phyloP scores from a whole-genome alignment of 768 basidiomycete species.

The Hypholoma fasciculare region DNA sequence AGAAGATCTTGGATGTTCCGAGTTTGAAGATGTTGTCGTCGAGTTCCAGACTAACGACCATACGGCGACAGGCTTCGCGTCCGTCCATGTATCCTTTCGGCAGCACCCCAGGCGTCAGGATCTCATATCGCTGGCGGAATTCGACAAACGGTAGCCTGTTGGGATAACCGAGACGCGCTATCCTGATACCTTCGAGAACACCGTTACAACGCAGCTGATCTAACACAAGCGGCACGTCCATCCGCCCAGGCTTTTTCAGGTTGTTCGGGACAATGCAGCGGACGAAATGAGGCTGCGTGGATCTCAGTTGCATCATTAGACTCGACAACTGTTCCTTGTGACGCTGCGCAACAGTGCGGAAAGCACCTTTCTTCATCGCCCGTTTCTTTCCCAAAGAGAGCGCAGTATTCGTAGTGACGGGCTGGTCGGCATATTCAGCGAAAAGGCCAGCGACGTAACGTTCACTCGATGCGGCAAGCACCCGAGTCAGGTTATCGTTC shows the following conservation, averaged over 20 bases:
- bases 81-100: constrained; percentile 98
- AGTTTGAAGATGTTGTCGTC: constrained; percentile 85
- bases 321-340: constrained; percentile 95
- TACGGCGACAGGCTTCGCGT: constrained; percentile 87
- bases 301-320: constrained; percentile 87
- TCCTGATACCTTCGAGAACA: constrained; percentile 97
- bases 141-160: constrained; percentile 97
- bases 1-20: constrained; percentile 97
- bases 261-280: constrained; percentile 96
- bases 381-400: constrained; percentile 64
- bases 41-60: constrained; percentile 87
- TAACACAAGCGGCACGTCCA: constrained; percentile 93
- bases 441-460: constrained; percentile 83
- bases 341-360: constrained; percentile 92
- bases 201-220: constrained; percentile 98
- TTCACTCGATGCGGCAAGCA: constrained; percentile 82
- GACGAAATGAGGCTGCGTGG: constrained; percentile 97
- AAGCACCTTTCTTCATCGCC: constrained; percentile 90
- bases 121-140: constrained; percentile 95
- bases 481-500: constrained; percentile 91
- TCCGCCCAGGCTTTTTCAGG: constrained; percentile 85
- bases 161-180: constrained; percentile 95
- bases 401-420: constrained; percentile 31
- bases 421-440: constrained; percentile 68
- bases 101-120: constrained; percentile 90